Evolutionary conservation across 2,329 filamentous ascomycete species (phyloP), one percentile per base, ranked within the genome.

Genomic region (Neofusicoccum sp.): DNA sequence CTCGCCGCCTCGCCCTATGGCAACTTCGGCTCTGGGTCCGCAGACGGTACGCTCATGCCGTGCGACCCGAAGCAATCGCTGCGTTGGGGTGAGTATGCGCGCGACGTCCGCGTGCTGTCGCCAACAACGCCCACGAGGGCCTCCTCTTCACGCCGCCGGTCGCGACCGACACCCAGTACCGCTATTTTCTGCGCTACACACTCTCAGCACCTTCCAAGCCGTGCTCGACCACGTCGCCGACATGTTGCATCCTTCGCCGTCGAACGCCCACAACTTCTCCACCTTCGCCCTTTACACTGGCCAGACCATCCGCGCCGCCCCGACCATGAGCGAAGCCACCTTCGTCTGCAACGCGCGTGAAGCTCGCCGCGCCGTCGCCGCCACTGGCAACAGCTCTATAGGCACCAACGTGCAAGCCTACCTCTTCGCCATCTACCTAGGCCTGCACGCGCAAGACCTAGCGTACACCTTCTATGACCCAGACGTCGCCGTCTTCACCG

Each of bases 271-370:
- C n/a, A n/a, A n/a, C n/a, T 81, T 79, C 63, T 70, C 78, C 65
- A 80, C 78, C 28, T 73, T 70, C 14, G 73, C 79, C 41, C 72
- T 72, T 8, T 86, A 84, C 70, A 76, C 65, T 0, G 76, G 70
- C 48, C 65, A 80, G 38, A 77, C 77, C 62, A 70, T 68, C 9
- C 79, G 83, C 6, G 71, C 72, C 0, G 69, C 71, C 9, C 71
- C 78, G 2, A 67, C 81, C n/a, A 68, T 75, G 38, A 68, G 76
- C 14, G 83, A 86, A 54, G 61, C 69, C 6, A 61, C 68, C 61
- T 82, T 83, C 65, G 73, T 70, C 11, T 86, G 84, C 75, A 83
- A 82, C 64, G 78, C 81, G 14, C n/a, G n/a, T n/a, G n/a, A n/a
- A n/a, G n/a, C n/a, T n/a, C n/a, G n/a, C n/a, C 74, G 78, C 65